Evolutionary conservation across 2,329 filamentous ascomycete species (phyloP).

Genomic region (Ceratocystis diversiconidia): DNA sequence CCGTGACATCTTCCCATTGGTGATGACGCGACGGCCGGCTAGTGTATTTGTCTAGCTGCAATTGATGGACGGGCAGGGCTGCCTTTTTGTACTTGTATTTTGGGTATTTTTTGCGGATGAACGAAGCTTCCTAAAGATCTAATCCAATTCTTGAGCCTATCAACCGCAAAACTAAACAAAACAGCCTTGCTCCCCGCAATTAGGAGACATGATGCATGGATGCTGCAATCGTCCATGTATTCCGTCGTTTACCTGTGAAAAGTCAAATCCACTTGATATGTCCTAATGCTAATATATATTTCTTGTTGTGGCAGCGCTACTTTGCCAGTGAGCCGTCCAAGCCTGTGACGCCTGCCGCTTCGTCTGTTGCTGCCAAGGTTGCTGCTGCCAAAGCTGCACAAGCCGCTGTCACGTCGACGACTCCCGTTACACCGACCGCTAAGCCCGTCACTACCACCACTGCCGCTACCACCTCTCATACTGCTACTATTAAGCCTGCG

Average conservation of each 20-base stretch:
- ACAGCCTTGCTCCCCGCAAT: not conserved
- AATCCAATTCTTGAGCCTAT: not conserved
- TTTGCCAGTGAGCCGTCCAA: slow-evolving; percentile 36
- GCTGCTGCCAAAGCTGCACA: slow-evolving; percentile 23
- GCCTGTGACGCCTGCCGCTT: slow-evolving; percentile 32
- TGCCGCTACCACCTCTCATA: not conserved
- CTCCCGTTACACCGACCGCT: slow-evolving; percentile 19
- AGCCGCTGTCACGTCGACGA: slow-evolving; percentile 22
- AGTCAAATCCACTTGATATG: not conserved
- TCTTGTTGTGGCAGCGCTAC: slow-evolving; percentile 33
- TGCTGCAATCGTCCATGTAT: not conserved
- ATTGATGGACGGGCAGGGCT: not conserved
- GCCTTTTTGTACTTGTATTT: not conserved
- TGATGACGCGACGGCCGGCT: not conserved
- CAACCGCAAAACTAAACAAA: not conserved
- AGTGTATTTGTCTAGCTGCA: not conserved
- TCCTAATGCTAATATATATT: slow-evolving; percentile 4
- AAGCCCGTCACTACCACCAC: slow-evolving; percentile 18
- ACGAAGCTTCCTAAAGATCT: not conserved
- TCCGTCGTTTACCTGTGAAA: not conserved
- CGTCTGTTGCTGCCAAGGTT: slow-evolving; percentile 27
- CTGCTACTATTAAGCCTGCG: slow-evolving; percentile 9
- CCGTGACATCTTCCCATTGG: not conserved
- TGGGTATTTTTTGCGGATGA: not conserved
- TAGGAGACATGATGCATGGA: not conserved